These are phyloP conservation scores for Melaleuca quinquenervia DNA, from an alignment of 345 rosid genomes.

Conservation along the genomic window DNA sequence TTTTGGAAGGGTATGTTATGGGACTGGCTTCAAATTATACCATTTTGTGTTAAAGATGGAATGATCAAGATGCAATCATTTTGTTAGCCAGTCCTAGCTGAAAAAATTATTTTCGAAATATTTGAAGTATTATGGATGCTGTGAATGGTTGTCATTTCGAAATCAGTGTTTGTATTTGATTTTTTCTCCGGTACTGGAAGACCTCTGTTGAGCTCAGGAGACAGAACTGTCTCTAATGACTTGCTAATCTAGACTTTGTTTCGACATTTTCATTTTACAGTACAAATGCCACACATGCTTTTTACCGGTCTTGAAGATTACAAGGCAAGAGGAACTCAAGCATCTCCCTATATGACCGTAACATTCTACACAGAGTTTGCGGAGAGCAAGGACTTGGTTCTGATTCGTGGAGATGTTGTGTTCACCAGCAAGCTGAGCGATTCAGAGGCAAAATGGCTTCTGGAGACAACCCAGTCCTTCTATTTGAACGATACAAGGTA, in stretches of 20 bases:
- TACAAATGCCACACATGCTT: constrained; percentile 76
- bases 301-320: constrained; percentile 97
- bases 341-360: constrained; percentile 64
- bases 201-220: neutral
- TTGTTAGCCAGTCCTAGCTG: neutral
- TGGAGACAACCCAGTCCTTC: constrained; percentile 82
- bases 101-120: neutral
- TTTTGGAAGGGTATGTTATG: neutral
- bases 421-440: constrained; percentile 87
- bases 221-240: neutral
- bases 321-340: constrained; percentile 96
- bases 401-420: constrained; percentile 75
- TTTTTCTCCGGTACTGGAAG: neutral
- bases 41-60: neutral
- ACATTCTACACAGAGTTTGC: constrained; percentile 70
- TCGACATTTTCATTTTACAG: constrained; percentile 30
- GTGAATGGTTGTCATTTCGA: neutral
- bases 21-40: neutral
- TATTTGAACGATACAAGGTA: constrained; percentile 72
- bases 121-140: neutral
- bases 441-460: constrained; percentile 80
- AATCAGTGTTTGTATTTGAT: neutral
- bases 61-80: neutral
- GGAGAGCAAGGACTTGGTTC: constrained; percentile 76
- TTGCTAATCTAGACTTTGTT: neutral